A percentile compares a stretch with the other conserved stretches of the same genome.
Conservation (phyloP, 257 asterid genomes). For the Ophiorrhiza pumila region DNA sequence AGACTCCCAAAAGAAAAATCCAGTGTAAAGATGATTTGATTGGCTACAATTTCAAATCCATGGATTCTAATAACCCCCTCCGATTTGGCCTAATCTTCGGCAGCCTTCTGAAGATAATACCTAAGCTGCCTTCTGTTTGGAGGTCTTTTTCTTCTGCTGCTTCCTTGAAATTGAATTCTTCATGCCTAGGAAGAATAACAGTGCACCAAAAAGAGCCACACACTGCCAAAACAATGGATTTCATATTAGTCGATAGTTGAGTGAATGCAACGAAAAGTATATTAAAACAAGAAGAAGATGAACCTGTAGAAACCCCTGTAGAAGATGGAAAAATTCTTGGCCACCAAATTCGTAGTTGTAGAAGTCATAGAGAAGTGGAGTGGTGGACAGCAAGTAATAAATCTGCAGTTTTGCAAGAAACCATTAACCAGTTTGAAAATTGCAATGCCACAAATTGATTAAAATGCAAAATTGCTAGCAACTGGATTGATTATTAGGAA, state of each 20-base stretch:
- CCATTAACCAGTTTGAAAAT: conserved; percentile 1
- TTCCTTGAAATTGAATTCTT: conserved; percentile 58
- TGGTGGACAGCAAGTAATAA: conserved; percentile 49
- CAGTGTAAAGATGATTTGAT: conserved; percentile 8
- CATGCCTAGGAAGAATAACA: conserved; percentile 80
- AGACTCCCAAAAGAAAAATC: not conserved
- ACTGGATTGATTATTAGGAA: not conserved
- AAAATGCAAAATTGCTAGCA: not conserved
- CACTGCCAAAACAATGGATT: conserved; percentile 42
- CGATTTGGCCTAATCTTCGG: conserved; percentile 21
- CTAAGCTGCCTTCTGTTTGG: conserved; percentile 63
- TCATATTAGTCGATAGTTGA: conserved; percentile 5
- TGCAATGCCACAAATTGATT: not conserved
- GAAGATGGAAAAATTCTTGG: conserved; percentile 40
- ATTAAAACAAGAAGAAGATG: not conserved
- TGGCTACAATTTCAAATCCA: not conserved
- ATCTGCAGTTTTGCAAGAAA: conserved; percentile 46
- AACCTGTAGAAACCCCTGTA: conserved; percentile 78
- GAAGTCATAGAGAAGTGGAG: conserved; percentile 66
- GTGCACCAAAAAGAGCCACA: conserved; percentile 63
- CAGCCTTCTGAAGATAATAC: conserved; percentile 8
- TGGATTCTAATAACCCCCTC: no score
- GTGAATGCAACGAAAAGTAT: not conserved
- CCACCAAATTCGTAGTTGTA: conserved; percentile 48
- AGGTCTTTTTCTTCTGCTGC: conserved; percentile 56